phyloP scores from a whole-genome alignment of 2,329 filamentous ascomycete species.

The Colletotrichum magnum region DNA sequence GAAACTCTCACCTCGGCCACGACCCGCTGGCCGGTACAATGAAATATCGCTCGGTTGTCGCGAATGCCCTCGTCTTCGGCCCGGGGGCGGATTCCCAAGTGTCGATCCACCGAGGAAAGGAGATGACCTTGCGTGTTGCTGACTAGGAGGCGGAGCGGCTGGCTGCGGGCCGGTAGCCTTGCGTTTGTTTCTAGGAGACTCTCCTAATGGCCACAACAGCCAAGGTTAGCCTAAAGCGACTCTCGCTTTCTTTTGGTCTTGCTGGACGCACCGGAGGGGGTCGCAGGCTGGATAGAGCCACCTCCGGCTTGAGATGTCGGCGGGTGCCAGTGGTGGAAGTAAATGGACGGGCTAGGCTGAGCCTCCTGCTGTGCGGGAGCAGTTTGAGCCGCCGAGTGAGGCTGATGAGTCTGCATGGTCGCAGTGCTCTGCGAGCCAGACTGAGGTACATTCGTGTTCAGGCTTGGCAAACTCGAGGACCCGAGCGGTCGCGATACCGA shows the following conservation, averaged over 20 bases:
- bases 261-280: constrained; percentile 80
- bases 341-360: constrained; percentile 81
- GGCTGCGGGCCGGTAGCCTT: constrained; percentile 76
- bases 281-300: constrained; percentile 76
- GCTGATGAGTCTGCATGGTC: constrained; percentile 58
- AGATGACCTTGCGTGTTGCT: constrained; percentile 65
- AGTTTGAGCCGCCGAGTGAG: constrained; percentile 64
- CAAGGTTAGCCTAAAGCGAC: constrained; percentile 56
- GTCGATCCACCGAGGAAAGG: constrained; percentile 65
- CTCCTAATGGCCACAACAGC: constrained; percentile 66
- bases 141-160: constrained; percentile 59
- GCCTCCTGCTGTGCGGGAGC: constrained; percentile 73
- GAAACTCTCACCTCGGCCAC: constrained; percentile 53
- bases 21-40: constrained; percentile 58
- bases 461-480: constrained; percentile 56
- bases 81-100: constrained; percentile 65
- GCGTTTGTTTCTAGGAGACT: constrained; percentile 84
- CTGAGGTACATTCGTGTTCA: constrained; percentile 62
- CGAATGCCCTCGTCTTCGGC: constrained; percentile 71
- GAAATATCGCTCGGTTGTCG: constrained; percentile 77
- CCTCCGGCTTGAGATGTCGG: constrained; percentile 75
- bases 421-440: constrained; percentile 50
- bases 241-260: constrained; percentile 63
- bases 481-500: constrained; percentile 54
- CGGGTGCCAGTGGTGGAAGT: constrained; percentile 95